phyloP scores from a whole-genome alignment of 768 basidiomycete species.

The Kwoniella botswanensis region DNA sequence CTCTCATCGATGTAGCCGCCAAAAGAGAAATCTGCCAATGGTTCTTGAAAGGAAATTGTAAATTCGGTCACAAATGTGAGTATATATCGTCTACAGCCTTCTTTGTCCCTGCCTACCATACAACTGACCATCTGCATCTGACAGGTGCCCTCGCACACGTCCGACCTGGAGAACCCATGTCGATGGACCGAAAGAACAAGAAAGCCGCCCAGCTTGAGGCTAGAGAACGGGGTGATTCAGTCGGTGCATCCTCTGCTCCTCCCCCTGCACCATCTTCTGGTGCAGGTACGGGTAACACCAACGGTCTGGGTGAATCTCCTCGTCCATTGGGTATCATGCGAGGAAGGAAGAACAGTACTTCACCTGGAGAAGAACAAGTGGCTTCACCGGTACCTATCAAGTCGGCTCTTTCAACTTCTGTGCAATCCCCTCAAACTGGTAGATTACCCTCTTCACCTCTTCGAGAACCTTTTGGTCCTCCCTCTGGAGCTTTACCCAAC shows the following conservation, averaged over 20 bases:
- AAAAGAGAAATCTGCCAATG: slow-evolving; percentile 60
- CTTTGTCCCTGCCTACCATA: neutral
- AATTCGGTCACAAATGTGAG: slow-evolving; percentile 66
- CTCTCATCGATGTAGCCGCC: slow-evolving; percentile 33
- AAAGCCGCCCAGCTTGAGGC: slow-evolving; percentile 56
- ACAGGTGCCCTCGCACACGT: slow-evolving; percentile 91
- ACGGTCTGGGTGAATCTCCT: slow-evolving; percentile 10
- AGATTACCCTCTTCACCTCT: slow-evolving; percentile 43
- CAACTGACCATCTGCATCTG: slow-evolving; percentile 28
- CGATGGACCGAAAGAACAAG: slow-evolving; percentile 97
- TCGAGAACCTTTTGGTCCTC: slow-evolving; percentile 52
- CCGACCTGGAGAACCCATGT: slow-evolving; percentile 88
- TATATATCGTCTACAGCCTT: slow-evolving; percentile 3
- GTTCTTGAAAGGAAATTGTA: slow-evolving; percentile 86
- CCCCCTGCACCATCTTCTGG: slow-evolving; percentile 19
- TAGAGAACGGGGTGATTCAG: slow-evolving; percentile 33
- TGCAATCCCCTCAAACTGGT: slow-evolving; percentile 43
- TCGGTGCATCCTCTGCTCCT: slow-evolving; percentile 18
- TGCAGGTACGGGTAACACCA: slow-evolving; percentile 8
- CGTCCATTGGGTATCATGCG: slow-evolving; percentile 18
- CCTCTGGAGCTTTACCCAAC: slow-evolving; percentile 37
- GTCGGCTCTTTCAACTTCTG: slow-evolving; percentile 43
- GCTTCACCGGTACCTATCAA: slow-evolving; percentile 48
- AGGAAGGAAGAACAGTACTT: slow-evolving; percentile 24
- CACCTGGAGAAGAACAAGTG: slow-evolving; percentile 27